Percentiles rank a stretch among this genome's conserved stretches.
These are phyloP conservation scores for Penicillium janthinellum DNA, from an alignment of 2,329 filamentous ascomycete genomes.

Conservation along the genomic window DNA sequence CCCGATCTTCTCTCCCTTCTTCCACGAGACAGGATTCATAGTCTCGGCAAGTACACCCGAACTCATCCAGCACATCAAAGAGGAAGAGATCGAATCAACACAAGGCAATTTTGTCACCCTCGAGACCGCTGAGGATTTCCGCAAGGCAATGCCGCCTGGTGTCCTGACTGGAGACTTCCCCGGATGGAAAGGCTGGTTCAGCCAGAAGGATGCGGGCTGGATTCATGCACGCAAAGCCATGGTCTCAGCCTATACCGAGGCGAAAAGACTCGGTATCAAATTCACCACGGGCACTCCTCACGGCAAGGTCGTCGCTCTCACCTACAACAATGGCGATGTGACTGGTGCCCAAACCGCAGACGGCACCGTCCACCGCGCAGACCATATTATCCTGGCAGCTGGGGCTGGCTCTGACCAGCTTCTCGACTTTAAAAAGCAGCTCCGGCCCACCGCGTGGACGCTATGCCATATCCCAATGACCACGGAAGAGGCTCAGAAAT, in stretches of 20 bases:
- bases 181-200: slow-evolving; percentile 54
- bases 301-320: slow-evolving; percentile 44
- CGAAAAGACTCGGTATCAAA: slow-evolving; percentile 48
- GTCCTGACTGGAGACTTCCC: slow-evolving; percentile 54
- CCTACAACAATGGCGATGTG: slow-evolving; percentile 44
- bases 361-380: slow-evolving; percentile 45
- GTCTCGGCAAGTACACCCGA: slow-evolving; percentile 46
- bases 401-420: slow-evolving; percentile 53
- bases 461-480: slow-evolving; percentile 55
- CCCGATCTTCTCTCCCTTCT: slow-evolving; percentile 48
- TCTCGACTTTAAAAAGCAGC: slow-evolving; percentile 54
- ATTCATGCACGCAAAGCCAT: slow-evolving; percentile 56
- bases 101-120: slow-evolving; percentile 39
- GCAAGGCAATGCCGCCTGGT: slow-evolving; percentile 54
- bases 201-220: slow-evolving; percentile 51
- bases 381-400: slow-evolving; percentile 52
- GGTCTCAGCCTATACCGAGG: slow-evolving; percentile 49
- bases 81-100: slow-evolving; percentile 37
- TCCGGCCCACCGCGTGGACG: slow-evolving; percentile 59
- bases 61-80: slow-evolving; percentile 42
- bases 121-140: slow-evolving; percentile 50
- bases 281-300: slow-evolving; percentile 48
- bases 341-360: slow-evolving; percentile 49
- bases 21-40: slow-evolving; percentile 48
- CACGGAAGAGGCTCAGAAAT: slow-evolving; percentile 47